These are phyloP conservation scores for Cryptococcus hybrid DNA, from an alignment of 1,284 basidiomycete genomes.

Conservation along the genomic window DNA sequence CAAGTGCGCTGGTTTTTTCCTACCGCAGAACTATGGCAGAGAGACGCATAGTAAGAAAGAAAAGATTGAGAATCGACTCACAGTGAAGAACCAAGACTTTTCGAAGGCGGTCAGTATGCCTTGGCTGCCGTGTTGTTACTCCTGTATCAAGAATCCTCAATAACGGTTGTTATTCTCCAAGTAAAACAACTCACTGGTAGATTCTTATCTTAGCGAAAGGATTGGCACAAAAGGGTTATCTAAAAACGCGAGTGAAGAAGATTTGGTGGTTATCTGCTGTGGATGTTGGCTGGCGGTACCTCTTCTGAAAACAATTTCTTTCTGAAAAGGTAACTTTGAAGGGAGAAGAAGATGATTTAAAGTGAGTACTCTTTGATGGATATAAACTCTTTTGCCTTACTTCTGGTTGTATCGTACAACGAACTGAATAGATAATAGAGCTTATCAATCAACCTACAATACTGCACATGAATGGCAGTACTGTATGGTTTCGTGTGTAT, in stretches of 20 bases:
- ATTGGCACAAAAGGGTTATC: too few relatives aligned
- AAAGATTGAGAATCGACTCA: too few relatives aligned
- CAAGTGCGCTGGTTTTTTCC: too few relatives aligned
- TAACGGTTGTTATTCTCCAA: too few relatives aligned
- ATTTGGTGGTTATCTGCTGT: not conserved
- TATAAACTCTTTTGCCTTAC: not conserved
- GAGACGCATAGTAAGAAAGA: too few relatives aligned
- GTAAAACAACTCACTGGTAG: too few relatives aligned
- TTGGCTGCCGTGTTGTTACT: too few relatives aligned
- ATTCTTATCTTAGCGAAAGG: too few relatives aligned
- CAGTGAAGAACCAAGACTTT: too few relatives aligned
- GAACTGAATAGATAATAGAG: not conserved
- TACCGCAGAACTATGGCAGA: too few relatives aligned
- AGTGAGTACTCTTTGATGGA: not conserved
- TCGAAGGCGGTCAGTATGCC: too few relatives aligned
- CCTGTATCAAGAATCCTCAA: too few relatives aligned
- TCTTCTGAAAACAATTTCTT: not conserved
- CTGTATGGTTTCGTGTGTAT: not conserved
- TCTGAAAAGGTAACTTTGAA: conserved; percentile 2
- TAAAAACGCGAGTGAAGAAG: not conserved
- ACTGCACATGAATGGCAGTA: not conserved
- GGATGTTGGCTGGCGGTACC: not conserved
- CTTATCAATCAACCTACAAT: not conserved
- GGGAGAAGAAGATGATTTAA: not conserved
- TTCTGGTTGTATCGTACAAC: not conserved